Conservation (phyloP, 345 rosid genomes). For the Eucalyptus cloeziana region DNA sequence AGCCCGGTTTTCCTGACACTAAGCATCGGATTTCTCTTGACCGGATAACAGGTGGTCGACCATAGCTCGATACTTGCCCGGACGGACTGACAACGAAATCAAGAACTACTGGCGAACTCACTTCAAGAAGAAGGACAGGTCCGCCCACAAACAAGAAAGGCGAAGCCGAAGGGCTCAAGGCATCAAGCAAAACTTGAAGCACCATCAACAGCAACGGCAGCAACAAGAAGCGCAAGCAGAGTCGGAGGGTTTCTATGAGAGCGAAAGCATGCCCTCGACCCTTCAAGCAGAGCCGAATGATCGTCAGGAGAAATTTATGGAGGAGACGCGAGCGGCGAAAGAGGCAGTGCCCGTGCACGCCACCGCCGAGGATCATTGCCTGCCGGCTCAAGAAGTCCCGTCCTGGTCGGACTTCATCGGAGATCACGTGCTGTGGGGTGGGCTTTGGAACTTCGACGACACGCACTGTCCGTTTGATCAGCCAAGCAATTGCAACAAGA, state of each 20-base stretch:
- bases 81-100: conserved; percentile 91
- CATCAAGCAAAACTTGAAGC: background rate
- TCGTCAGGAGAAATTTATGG: background rate
- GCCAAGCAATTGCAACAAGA: background rate
- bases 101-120: conserved; percentile 95
- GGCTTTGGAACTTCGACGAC: conserved; percentile 41
- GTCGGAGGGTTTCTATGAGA: background rate
- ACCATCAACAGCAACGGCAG: background rate
- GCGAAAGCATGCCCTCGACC: background rate
- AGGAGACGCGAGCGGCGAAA: background rate
- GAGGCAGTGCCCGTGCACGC: background rate
- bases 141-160: conserved; percentile 1
- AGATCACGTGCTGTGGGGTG: conserved; percentile 41
- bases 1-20: background rate
- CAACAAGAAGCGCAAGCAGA: background rate
- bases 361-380: conserved; percentile 6
- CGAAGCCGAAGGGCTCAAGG: conserved; percentile 16
- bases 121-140: conserved; percentile 43
- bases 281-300: background rate
- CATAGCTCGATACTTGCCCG: conserved; percentile 82
- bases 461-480: background rate
- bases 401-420: conserved; percentile 5
- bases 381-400: conserved; percentile 5
- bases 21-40: background rate
- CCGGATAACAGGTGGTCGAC: conserved; percentile 63